These are phyloP conservation scores for Penicillium salamii DNA, from an alignment of 495 filamentous ascomycete genomes.

Conservation along the genomic window DNA sequence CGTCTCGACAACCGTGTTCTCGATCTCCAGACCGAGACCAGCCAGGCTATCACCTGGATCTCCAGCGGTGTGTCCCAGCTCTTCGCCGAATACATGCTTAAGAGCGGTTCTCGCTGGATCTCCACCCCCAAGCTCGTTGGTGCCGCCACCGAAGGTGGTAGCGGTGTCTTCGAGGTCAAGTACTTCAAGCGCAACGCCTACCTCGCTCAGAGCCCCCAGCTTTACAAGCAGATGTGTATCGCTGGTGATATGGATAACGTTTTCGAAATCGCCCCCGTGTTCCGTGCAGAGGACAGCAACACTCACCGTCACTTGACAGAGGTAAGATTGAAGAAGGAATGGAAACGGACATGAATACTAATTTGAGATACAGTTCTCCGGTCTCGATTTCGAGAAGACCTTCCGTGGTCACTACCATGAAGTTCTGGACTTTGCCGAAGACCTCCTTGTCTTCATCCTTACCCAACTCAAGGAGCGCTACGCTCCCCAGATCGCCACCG, in stretches of 20 bases:
- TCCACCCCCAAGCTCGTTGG: constrained; percentile 87
- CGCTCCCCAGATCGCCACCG: constrained; percentile 63
- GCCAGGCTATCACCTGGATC: constrained; percentile 81
- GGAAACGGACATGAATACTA: constrained; percentile 2
- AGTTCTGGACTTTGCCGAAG: constrained; percentile 74
- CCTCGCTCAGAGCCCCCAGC: constrained; percentile 89
- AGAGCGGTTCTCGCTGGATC: constrained; percentile 78
- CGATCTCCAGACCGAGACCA: constrained; percentile 83
- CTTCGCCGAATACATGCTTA: constrained; percentile 75
- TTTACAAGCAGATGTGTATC: constrained; percentile 96
- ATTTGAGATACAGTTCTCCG: constrained; percentile 61
- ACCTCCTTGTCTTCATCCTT: constrained; percentile 87
- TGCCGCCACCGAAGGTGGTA: constrained; percentile 89
- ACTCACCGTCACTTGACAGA: constrained; percentile 96
- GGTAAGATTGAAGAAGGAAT: constrained; percentile 29
- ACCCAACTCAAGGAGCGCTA: constrained; percentile 66
- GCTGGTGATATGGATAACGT: constrained; percentile 88
- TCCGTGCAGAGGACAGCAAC: constrained; percentile 95
- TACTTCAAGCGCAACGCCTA: constrained; percentile 88
- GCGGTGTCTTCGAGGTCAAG: constrained; percentile 85
- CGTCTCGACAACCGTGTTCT: constrained; percentile 87
- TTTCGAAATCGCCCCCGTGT: constrained; percentile 86
- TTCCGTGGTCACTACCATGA: constrained; percentile 88
- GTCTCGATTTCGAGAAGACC: constrained; percentile 97
- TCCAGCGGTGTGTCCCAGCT: constrained; percentile 77